A percentile compares a stretch with the other conserved stretches of the same genome.
Conservation (phyloP, 495 filamentous ascomycete species). For the Echria macrotheca region DNA sequence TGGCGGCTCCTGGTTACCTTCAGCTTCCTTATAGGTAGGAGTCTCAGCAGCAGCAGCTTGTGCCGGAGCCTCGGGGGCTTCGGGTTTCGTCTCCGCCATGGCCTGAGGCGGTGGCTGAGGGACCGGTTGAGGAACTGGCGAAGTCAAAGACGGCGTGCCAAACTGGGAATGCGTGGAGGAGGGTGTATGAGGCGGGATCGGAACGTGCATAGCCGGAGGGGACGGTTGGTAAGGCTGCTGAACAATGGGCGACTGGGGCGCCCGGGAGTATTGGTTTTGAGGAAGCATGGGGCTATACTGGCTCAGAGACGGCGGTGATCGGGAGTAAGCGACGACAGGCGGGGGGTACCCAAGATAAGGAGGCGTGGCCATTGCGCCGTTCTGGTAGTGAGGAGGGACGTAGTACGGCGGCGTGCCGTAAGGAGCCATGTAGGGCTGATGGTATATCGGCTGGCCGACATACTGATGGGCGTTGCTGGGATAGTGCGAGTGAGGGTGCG, state of each 20-base stretch:
- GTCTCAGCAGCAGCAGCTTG: no score
- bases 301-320: conserved; percentile 37
- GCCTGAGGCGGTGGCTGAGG: neutral
- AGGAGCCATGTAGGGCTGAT: conserved; percentile 32
- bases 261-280: conserved; percentile 33
- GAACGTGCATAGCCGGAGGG: conserved; percentile 26
- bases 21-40: no score
- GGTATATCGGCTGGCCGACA: conserved; percentile 34
- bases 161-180: conserved; percentile 37
- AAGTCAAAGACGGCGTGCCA: conserved; percentile 34
- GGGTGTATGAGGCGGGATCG: conserved; percentile 34
- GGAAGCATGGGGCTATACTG: conserved; percentile 40
- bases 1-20: no score
- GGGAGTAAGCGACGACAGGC: conserved; percentile 25
- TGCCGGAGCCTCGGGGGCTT: no score
- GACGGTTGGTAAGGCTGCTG: conserved; percentile 34
- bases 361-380: conserved; percentile 27
- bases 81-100: no score
- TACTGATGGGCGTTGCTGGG: conserved; percentile 27
- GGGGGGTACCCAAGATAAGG: conserved; percentile 38
- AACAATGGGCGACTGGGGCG: conserved; percentile 39
- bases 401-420: conserved; percentile 19
- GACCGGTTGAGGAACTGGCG: conserved; percentile 19
- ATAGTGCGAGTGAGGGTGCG: conserved; percentile 30
- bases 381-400: conserved; percentile 40